Conservation (phyloP, 202 grass and related monocot genomes). For the Setaria italica region DNA sequence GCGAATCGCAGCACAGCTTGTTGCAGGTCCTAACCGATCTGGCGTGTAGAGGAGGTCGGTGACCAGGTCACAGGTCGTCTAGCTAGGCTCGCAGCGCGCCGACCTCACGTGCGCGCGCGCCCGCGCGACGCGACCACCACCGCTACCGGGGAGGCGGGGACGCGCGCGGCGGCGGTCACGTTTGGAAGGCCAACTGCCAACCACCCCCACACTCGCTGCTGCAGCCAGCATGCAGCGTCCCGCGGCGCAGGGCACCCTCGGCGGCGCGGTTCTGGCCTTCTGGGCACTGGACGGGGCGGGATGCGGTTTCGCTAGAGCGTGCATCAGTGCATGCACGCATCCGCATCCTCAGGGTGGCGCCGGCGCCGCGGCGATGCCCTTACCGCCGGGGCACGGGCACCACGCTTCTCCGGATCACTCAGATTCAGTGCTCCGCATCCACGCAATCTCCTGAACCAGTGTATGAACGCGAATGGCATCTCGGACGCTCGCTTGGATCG, state of each 20-base stretch:
- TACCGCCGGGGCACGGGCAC: constrained; percentile 29
- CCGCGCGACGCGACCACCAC: no score
- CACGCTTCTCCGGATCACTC: no score
- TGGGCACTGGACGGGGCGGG: neutral
- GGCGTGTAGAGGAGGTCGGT: neutral
- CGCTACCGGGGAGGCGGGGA: no score
- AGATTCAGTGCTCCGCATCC: neutral
- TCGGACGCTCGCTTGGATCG: constrained; percentile 7
- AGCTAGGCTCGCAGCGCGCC: neutral
- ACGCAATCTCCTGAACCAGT: neutral
- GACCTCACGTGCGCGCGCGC: neutral
- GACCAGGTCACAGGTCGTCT: neutral
- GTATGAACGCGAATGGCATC: neutral
- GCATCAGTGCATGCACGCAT: neutral
- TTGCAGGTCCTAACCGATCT: neutral
- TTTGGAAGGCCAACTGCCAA: no score
- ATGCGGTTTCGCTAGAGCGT: neutral
- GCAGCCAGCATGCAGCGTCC: neutral
- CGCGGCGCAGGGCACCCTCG: constrained; percentile 16
- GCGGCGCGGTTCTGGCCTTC: neutral
- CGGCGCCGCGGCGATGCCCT: constrained; percentile 21
- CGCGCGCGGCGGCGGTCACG: no score
- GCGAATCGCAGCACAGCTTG: neutral
- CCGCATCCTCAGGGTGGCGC: neutral
- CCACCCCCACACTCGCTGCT: neutral